A percentile compares a stretch with the other conserved stretches of the same genome.
These are phyloP conservation scores for Naganishia friedmannii DNA, from an alignment of 768 basidiomycete genomes.

Conservation along the genomic window DNA sequence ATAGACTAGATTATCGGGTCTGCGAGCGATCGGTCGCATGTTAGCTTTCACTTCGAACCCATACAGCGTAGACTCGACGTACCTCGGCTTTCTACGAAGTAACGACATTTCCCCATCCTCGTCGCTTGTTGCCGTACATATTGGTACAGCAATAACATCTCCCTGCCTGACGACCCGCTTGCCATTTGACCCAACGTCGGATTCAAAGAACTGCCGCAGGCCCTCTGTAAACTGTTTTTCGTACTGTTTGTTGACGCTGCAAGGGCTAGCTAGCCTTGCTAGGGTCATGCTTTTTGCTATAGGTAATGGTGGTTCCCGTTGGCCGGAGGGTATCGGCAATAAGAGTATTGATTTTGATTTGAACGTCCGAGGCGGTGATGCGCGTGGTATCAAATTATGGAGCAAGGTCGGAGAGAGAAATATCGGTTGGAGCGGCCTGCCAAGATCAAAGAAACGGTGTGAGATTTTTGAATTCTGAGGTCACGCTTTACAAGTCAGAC, in stretches of 20 bases:
- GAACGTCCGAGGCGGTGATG: slow-evolving; percentile 6
- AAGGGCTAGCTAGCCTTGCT: slow-evolving; percentile 43
- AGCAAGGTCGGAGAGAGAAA: slow-evolving; percentile 40
- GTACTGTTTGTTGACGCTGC: slow-evolving; percentile 46
- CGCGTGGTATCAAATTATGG: slow-evolving; percentile 33
- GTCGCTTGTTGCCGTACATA: slow-evolving; percentile 52
- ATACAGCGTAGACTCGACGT: background rate
- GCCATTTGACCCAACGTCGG: background rate
- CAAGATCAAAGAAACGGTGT: background rate
- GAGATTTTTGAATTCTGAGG: background rate
- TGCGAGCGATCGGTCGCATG: background rate
- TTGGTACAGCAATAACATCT: slow-evolving; percentile 45
- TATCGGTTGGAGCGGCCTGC: slow-evolving; percentile 42
- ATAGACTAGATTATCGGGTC: slow-evolving; percentile 60
- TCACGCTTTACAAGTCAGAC: slow-evolving; percentile 15
- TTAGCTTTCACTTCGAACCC: background rate
- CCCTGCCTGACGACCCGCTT: slow-evolving; percentile 41
- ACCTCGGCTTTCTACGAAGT: slow-evolving; percentile 7
- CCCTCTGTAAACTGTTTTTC: slow-evolving; percentile 43
- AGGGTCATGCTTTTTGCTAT: slow-evolving; percentile 44
- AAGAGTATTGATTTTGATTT: slow-evolving; percentile 25
- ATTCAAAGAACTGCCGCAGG: slow-evolving; percentile 36
- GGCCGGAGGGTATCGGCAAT: slow-evolving; percentile 45
- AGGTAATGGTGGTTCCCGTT: slow-evolving; percentile 44
- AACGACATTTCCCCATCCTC: slow-evolving; percentile 62